Evolutionary conservation across 306 rosid genomes (phyloP).

Genomic region (Sesbania bispinosa): DNA sequence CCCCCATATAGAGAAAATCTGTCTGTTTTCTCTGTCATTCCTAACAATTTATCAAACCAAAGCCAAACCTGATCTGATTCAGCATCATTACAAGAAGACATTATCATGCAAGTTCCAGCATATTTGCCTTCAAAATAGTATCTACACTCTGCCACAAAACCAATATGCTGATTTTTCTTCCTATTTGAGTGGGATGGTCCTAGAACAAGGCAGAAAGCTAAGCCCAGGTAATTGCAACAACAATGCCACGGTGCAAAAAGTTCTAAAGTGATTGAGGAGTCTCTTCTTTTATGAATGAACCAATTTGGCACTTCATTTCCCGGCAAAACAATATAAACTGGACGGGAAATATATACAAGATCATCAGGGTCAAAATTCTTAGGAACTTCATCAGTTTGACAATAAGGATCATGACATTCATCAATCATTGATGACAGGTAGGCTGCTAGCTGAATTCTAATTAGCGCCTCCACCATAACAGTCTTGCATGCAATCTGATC

Average conservation of each 20-base stretch:
- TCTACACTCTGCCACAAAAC: background rate
- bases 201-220: background rate
- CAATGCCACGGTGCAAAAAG: background rate
- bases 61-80: background rate
- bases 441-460: no score
- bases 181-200: background rate
- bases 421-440: no score
- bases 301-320: no score
- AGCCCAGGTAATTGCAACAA: background rate
- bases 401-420: no score
- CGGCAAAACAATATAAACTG: no score
- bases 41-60: background rate
- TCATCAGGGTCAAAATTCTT: background rate
- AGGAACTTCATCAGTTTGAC: background rate
- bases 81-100: background rate
- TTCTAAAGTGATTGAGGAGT: no score
- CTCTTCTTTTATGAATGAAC: no score
- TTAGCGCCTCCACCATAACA: no score
- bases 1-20: rapidly evolving
- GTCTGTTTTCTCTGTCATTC: background rate
- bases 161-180: background rate
- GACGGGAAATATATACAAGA: no score
- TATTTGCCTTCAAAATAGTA: background rate
- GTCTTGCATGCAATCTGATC: background rate
- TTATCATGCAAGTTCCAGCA: background rate